A percentile compares a stretch with the other conserved stretches of the same genome.
Conservation (phyloP, 441 rosid species). For the Breynia disticha region DNA sequence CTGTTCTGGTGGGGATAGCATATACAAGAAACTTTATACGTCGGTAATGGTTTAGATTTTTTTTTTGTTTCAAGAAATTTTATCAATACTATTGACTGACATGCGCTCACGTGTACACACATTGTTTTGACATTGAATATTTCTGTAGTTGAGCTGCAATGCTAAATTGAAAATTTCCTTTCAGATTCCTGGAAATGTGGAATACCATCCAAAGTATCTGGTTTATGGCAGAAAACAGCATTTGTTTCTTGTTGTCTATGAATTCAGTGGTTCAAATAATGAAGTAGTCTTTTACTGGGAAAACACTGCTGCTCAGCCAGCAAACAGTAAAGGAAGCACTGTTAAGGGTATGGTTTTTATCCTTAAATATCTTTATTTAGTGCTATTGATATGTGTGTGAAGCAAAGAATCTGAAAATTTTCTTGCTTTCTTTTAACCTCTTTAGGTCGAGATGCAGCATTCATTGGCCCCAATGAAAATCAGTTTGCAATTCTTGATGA, state of each 20-base stretch:
- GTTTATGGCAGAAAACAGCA: slow-evolving; percentile 69
- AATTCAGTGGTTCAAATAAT: slow-evolving; percentile 73
- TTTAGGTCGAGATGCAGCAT: slow-evolving; percentile 93
- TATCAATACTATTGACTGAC: too few species aligned
- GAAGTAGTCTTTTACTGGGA: slow-evolving; percentile 96
- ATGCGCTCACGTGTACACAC: too few species aligned
- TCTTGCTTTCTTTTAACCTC: slow-evolving; percentile 11
- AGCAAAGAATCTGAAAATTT: slow-evolving; percentile 9
- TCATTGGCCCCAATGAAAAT: slow-evolving; percentile 73
- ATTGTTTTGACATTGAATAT: too few species aligned
- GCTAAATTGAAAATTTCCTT: slow-evolving; percentile 21
- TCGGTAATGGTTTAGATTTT: slow-evolving; percentile 39
- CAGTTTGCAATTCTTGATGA: slow-evolving; percentile 93
- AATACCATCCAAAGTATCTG: slow-evolving; percentile 61
- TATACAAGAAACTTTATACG: slow-evolving; percentile 86
- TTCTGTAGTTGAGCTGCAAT: slow-evolving; percentile 4
- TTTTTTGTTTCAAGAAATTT: not conserved
- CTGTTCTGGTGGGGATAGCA: slow-evolving; percentile 68
- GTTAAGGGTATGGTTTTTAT: slow-evolving; percentile 58
- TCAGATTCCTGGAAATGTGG: slow-evolving; percentile 87
- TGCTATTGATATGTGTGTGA: slow-evolving; percentile 8
- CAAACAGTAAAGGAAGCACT: slow-evolving; percentile 71
- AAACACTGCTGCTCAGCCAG: slow-evolving; percentile 56
- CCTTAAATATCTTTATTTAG: slow-evolving; percentile 11
- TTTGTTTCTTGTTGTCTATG: slow-evolving; percentile 81